Base-by-base conservation (phyloP, 2,329 filamentous ascomycete genomes). In the Aspergillus sergii region DNA sequence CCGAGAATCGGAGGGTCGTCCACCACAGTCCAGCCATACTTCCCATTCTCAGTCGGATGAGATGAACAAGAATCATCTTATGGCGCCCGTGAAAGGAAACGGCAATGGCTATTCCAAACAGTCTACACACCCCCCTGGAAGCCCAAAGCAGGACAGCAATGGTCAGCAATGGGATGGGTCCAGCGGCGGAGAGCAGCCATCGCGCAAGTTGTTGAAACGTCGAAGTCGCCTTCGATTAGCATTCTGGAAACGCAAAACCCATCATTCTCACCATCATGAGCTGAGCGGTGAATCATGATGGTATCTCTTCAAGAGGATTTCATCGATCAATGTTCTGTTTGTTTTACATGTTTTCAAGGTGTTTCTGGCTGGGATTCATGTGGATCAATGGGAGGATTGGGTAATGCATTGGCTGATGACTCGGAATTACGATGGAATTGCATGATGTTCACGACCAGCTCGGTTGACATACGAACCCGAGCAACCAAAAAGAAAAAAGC, bases 191-290 rank as follows among this genome's bases (percentile, higher is more conserved):
- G 70, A 71, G 26, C 62, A 63, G 32, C 32, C 60, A 3, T 60
- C 61, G 30, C 72, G 71, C n/a, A 68, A 68, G 57, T 67, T 79
- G 48, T 73, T 74, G 16, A 79, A 79, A 62, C 73, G 74, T 21
- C 71, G 74, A 54, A 80, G 78, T 60, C 75, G 78, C 16, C 70
- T 80, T 50, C 75, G 78, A 45, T 69, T 80, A 59, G 78, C 78
- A 36, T 80, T 80, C 54, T 80, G 78, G 78, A 77, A 75, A 59
- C 76, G 77, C 53, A 74, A 73, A 59, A 68, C 69, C 28, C 71
- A 77, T 58, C 68, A 68, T 63, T 65, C 62, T 34, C 68, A 74
- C 57, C 71, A 73, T 30, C 70, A 72, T 21, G 74, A 76, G 58
- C 66, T 76, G 45, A 71, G 71, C 30, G 74, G 74, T 41, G 75